phyloP scores from a whole-genome alignment of 257 asterid genomes.

The Gynochthodes officinalis region DNA sequence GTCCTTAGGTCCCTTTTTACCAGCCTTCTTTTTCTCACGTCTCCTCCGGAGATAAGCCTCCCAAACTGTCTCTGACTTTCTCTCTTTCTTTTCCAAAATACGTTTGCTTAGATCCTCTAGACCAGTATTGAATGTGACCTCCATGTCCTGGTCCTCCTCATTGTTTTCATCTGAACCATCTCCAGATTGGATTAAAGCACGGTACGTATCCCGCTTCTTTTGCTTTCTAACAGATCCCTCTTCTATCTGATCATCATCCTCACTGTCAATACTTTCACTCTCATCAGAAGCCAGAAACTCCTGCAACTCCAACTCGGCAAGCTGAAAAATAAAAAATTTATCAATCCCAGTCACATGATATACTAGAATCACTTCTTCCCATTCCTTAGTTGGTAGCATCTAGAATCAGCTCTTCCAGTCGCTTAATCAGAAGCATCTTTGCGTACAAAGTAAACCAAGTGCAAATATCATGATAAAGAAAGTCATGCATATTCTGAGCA shows the following conservation, averaged over 20 bases:
- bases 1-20: constrained; percentile 55
- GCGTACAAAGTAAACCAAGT: not conserved
- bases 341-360: not conserved
- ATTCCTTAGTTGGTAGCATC: too few relatives aligned
- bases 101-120: constrained; percentile 87
- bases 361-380: constrained; percentile 2
- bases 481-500: not conserved
- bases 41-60: constrained; percentile 66
- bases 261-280: constrained; percentile 63
- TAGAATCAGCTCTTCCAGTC: constrained; percentile 1
- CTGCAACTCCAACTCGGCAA: constrained; percentile 63
- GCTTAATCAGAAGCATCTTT: not conserved
- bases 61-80: constrained; percentile 84
- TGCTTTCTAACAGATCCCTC: constrained; percentile 39
- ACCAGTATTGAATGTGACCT: constrained; percentile 78
- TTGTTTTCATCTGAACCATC: constrained; percentile 57
- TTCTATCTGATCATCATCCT: constrained; percentile 34
- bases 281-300: constrained; percentile 85
- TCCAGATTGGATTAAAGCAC: constrained; percentile 60
- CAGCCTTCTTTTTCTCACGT: constrained; percentile 64
- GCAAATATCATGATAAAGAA: not conserved
- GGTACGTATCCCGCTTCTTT: constrained; percentile 58
- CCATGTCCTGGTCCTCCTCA: constrained; percentile 73
- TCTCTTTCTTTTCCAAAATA: constrained; percentile 75
- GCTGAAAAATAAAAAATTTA: constrained; percentile 40